These are phyloP conservation scores for Microbotryum saponariae DNA, from an alignment of 1,284 basidiomycete species.

Conservation along the genomic window DNA sequence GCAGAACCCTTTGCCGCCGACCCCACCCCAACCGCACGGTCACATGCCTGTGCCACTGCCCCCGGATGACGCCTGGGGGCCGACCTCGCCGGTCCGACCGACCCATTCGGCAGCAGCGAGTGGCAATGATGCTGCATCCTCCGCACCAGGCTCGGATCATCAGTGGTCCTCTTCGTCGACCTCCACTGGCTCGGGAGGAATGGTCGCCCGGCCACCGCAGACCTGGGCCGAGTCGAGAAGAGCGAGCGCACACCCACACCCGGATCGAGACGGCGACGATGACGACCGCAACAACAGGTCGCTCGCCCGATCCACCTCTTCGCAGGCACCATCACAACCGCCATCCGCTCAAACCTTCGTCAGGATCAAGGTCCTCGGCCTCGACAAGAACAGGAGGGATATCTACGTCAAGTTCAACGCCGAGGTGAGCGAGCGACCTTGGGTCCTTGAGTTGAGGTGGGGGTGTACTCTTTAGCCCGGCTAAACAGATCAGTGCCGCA, in stretches of 20 bases:
- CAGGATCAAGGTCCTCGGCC: slow-evolving; percentile 71
- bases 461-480: not conserved
- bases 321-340: not conserved
- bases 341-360: slow-evolving; percentile 60
- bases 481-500: not conserved
- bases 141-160: too few species aligned
- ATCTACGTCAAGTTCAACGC: slow-evolving; percentile 85
- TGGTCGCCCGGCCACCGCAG: not conserved
- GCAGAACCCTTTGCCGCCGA: slow-evolving; percentile 1
- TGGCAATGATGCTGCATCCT: not conserved
- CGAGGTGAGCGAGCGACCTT: slow-evolving; percentile 59
- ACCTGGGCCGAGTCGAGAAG: not conserved
- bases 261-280: not conserved
- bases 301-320: not conserved
- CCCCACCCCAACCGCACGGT: not conserved
- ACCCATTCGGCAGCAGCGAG: not conserved
- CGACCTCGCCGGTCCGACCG: not conserved
- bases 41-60: not conserved
- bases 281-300: not conserved
- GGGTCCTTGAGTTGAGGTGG: not conserved
- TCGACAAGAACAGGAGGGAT: slow-evolving; percentile 88
- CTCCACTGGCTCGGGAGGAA: too few species aligned
- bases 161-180: too few species aligned
- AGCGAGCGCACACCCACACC: not conserved
- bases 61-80: not conserved